Conservation (phyloP, 148 eudicot species). For the Fagopyrum esculentum region DNA sequence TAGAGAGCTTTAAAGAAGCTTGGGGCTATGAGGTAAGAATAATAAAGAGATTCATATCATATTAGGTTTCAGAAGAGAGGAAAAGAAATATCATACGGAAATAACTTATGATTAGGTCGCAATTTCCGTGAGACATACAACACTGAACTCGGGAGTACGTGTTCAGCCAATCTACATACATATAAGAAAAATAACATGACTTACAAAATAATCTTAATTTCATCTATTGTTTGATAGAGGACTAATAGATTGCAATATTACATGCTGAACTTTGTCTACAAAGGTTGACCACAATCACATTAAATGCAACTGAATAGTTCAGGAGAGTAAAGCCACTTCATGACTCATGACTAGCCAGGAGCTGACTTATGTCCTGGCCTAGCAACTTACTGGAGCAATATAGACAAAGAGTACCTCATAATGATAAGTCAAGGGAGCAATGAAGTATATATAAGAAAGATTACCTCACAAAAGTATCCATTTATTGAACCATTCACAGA, state of each 20-base stretch:
- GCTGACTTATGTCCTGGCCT: too few species aligned
- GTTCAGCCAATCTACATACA: background rate
- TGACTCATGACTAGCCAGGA: too few species aligned
- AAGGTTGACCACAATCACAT: background rate
- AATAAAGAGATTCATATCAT: background rate
- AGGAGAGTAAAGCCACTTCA: background rate
- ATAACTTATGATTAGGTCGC: background rate
- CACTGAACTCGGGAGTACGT: background rate
- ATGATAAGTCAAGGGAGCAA: too few species aligned
- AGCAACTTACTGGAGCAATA: too few species aligned
- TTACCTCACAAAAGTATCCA: slow-evolving; percentile 57
- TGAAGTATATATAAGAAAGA: background rate
- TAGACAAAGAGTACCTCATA: too few species aligned
- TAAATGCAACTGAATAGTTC: background rate
- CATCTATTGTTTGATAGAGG: background rate
- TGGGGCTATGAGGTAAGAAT: slow-evolving; percentile 30
- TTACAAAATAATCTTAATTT: background rate
- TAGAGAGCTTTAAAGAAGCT: slow-evolving; percentile 44
- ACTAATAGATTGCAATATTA: background rate
- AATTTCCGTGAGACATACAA: background rate
- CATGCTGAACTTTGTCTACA: background rate
- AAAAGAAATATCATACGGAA: background rate
- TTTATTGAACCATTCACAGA: slow-evolving; percentile 56
- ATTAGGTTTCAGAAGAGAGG: background rate
- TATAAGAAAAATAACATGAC: background rate